A percentile compares a stretch with the other conserved stretches of the same genome.
Evolutionary conservation across 2,329 filamentous ascomycete species (phyloP).

Genomic region (Cordyceps cicadae): DNA sequence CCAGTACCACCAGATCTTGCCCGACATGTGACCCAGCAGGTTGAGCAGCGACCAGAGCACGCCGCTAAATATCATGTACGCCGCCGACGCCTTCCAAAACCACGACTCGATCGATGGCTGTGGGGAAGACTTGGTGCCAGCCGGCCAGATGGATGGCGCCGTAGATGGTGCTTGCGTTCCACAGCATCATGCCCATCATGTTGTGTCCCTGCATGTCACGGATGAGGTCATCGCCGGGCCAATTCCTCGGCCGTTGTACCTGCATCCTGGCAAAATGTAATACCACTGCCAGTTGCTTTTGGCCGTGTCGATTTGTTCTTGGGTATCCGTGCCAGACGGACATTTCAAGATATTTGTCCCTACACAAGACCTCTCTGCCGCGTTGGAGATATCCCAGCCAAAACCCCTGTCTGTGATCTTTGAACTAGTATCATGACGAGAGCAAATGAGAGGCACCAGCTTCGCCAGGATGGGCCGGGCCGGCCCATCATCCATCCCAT

Average conservation of each 20-base stretch:
- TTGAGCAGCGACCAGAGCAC: constrained; percentile 9
- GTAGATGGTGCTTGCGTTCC: neutral
- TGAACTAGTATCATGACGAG: too few relatives aligned
- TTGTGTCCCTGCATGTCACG: neutral
- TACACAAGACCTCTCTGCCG: too few relatives aligned
- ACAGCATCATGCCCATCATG: neutral
- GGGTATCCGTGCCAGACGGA: too few relatives aligned
- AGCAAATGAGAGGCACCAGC: too few relatives aligned
- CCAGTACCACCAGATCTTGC: constrained; percentile 8
- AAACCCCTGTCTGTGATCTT: too few relatives aligned
- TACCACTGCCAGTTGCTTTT: too few relatives aligned
- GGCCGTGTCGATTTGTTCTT: too few relatives aligned
- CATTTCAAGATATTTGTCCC: too few relatives aligned
- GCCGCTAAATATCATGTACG: constrained; percentile 10
- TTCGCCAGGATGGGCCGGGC: too few relatives aligned
- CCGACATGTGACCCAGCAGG: constrained; percentile 5
- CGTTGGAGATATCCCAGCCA: too few relatives aligned
- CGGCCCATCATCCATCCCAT: too few relatives aligned
- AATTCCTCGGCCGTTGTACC: constrained; percentile 5
- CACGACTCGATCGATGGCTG: constrained; percentile 1
- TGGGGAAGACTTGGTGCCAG: constrained; percentile 1
- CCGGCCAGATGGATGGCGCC: neutral
- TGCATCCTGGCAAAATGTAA: too few relatives aligned
- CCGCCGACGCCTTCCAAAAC: constrained; percentile 7
- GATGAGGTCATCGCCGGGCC: constrained; percentile 7